phyloP scores from a whole-genome alignment of 2,329 filamentous ascomycete genomes.

The Ascochyta viciae-villosae region DNA sequence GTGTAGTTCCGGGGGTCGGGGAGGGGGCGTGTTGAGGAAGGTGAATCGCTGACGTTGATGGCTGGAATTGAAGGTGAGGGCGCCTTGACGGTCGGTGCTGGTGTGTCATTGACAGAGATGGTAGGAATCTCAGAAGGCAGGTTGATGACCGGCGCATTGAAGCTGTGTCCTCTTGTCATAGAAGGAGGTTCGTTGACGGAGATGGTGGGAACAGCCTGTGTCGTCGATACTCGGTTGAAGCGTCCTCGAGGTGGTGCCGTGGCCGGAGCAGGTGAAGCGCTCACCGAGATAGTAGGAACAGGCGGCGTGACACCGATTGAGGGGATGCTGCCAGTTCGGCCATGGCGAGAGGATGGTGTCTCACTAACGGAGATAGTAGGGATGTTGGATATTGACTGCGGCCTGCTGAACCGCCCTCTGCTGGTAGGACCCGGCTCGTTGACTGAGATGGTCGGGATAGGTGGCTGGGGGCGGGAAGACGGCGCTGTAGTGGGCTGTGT shows the following conservation, averaged over 20 bases:
- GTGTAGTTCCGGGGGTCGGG: conserved; percentile 56
- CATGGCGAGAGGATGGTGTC: conserved; percentile 28
- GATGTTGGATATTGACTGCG: conserved; percentile 14
- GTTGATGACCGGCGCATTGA: conserved; percentile 29
- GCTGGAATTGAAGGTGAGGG: conserved; percentile 36
- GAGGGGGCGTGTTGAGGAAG: conserved; percentile 54
- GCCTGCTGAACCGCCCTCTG: conserved; percentile 6
- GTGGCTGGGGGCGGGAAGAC: conserved; percentile 6
- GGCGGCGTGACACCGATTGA: conserved; percentile 27
- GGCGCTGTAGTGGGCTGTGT: conserved; percentile 5
- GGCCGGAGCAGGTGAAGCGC: conserved; percentile 19
- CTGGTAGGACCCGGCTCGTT: conserved; percentile 11
- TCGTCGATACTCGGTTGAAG: conserved; percentile 13
- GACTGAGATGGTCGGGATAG: conserved; percentile 21
- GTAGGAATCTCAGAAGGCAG: conserved; percentile 25
- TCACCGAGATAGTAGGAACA: conserved; percentile 37
- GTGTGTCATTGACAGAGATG: conserved; percentile 29
- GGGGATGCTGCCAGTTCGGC: conserved; percentile 26
- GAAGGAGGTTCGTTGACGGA: conserved; percentile 32
- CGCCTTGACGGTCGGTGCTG: conserved; percentile 24
- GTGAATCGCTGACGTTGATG: conserved; percentile 36
- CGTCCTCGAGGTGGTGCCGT: conserved; percentile 10
- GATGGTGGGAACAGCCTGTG: conserved; percentile 40
- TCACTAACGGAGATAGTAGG: conserved; percentile 31
- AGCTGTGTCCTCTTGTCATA: conserved; percentile 21